These are phyloP conservation scores for Cotoneaster glaucophyllus DNA, from an alignment of 306 rosid species.

Conservation along the genomic window DNA sequence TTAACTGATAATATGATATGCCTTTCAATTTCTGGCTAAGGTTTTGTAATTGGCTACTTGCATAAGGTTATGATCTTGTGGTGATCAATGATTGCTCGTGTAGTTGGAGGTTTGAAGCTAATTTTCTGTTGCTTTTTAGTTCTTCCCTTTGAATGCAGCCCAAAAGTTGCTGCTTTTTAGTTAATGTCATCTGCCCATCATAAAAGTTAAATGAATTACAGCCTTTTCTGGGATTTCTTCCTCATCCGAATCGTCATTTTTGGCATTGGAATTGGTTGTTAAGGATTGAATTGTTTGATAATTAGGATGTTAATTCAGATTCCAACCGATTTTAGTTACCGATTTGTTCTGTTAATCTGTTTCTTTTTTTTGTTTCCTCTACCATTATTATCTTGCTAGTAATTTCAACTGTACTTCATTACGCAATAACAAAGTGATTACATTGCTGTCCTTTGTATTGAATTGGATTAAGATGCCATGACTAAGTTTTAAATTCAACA, in stretches of 20 bases:
- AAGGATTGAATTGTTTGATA: background rate
- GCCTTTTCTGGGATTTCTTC: background rate
- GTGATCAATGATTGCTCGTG: background rate
- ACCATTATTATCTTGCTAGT: background rate
- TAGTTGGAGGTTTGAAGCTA: background rate
- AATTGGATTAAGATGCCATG: slow-evolving; percentile 5
- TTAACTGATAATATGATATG: background rate
- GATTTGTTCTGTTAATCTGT: background rate
- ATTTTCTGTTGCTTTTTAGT: background rate
- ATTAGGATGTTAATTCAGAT: background rate
- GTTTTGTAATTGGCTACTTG: background rate
- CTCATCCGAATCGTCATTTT: background rate
- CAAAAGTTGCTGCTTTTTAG: slow-evolving; percentile 3
- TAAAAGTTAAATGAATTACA: background rate
- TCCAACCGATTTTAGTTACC: background rate
- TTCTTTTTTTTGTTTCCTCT: slow-evolving; percentile 13
- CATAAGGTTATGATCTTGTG: background rate
- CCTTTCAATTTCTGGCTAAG: background rate
- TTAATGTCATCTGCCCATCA: background rate
- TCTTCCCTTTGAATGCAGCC: background rate
- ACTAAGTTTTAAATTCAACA: slow-evolving; percentile 4
- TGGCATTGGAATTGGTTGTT: slow-evolving; percentile 6
- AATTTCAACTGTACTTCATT: background rate
- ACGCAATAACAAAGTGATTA: background rate
- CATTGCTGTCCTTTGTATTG: slow-evolving; percentile 3